Evolutionary conservation across 805 yeast species (phyloP).

Genomic region (Priceomyces fermenticarens): DNA sequence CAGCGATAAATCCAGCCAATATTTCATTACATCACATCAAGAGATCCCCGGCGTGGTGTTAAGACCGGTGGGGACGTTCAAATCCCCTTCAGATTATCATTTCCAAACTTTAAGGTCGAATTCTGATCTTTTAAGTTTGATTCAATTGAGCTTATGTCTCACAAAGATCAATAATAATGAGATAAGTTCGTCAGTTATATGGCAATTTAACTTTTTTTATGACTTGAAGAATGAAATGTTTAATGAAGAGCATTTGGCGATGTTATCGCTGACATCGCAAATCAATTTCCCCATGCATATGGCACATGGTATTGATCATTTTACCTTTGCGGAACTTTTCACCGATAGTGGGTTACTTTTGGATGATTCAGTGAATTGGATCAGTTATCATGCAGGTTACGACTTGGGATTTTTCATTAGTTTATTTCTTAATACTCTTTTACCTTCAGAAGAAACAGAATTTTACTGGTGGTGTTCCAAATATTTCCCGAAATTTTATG

Average conservation of each 20-base stretch:
- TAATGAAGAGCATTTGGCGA: slow-evolving; percentile 77
- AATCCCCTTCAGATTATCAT: slow-evolving; percentile 87
- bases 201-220: slow-evolving; percentile 94
- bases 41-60: slow-evolving; percentile 97
- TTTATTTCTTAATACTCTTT: slow-evolving; percentile 65
- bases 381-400: slow-evolving; percentile 90
- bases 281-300: slow-evolving; percentile 75
- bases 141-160: slow-evolving; percentile 60
- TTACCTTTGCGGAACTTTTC: slow-evolving; percentile 78
- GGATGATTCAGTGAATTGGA: slow-evolving; percentile 73
- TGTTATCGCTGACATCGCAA: slow-evolving; percentile 73
- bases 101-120: slow-evolving; percentile 92
- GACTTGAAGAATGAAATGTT: slow-evolving; percentile 79
- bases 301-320: slow-evolving; percentile 72
- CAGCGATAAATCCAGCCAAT: slow-evolving; percentile 44
- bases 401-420: slow-evolving; percentile 89
- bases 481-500: slow-evolving; percentile 81
- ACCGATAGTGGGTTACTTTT: slow-evolving; percentile 83
- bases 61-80: slow-evolving; percentile 91
- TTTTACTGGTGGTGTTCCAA: slow-evolving; percentile 67
- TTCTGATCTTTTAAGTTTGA: slow-evolving; percentile 79
- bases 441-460: slow-evolving; percentile 80
- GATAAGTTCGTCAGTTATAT: slow-evolving; percentile 75
- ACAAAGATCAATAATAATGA: slow-evolving; percentile 35
- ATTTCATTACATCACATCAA: slow-evolving; percentile 70